A percentile compares a stretch with the other conserved stretches of the same genome.
These are phyloP conservation scores for Trichoderma semiorbis DNA, from an alignment of 2,329 filamentous ascomycete species.

Conservation along the genomic window DNA sequence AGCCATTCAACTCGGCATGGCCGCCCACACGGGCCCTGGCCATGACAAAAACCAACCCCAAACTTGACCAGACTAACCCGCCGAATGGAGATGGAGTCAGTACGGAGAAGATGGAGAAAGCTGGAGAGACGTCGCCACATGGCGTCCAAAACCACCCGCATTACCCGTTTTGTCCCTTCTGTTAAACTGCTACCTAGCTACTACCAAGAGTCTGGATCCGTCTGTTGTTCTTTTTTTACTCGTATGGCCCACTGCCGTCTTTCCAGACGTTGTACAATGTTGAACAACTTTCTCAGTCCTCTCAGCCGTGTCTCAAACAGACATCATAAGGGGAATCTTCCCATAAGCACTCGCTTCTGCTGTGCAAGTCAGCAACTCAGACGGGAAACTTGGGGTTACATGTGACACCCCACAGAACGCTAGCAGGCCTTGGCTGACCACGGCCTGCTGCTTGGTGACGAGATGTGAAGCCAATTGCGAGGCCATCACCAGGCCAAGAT, in stretches of 20 bases:
- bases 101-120: constrained; percentile 10
- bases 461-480: neutral
- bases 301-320: neutral
- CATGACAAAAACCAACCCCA: neutral
- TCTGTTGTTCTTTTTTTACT: neutral
- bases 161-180: neutral
- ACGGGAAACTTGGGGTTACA: neutral
- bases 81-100: neutral
- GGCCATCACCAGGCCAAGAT: neutral
- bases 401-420: neutral
- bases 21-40: neutral
- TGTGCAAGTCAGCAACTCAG: neutral
- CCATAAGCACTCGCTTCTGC: neutral
- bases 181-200: constrained; percentile 15
- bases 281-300: neutral
- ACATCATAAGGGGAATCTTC: neutral
- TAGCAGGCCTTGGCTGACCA: neutral
- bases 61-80: neutral
- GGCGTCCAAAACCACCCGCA: constrained; percentile 3
- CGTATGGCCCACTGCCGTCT: neutral
- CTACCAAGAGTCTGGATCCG: constrained; percentile 5
- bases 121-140: constrained; percentile 11
- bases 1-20: neutral
- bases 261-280: neutral
- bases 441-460: constrained; percentile 1